phyloP scores from a whole-genome alignment of 2,329 filamentous ascomycete genomes.

The Colletotrichum sublineola region DNA sequence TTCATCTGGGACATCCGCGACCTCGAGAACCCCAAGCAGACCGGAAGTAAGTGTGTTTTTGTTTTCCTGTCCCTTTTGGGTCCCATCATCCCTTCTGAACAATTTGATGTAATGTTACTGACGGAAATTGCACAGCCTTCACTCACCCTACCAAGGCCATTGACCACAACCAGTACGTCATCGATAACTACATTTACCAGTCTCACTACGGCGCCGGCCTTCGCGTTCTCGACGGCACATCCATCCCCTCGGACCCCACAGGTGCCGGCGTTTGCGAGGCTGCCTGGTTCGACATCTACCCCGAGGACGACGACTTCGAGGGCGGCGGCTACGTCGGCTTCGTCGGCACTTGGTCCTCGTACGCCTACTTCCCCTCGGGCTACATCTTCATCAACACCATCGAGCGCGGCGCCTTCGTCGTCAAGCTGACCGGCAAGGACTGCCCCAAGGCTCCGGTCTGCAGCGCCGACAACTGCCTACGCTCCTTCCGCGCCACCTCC shows the following conservation, averaged over 20 bases:
- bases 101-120: conserved; percentile 40
- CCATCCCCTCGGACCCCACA: conserved; percentile 56
- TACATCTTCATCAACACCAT: conserved; percentile 66
- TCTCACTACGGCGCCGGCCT: conserved; percentile 65
- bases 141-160: conserved; percentile 57
- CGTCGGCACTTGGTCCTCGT: conserved; percentile 62
- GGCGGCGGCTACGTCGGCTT: conserved; percentile 56
- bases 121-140: conserved; percentile 54
- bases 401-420: conserved; percentile 63
- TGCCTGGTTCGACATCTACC: conserved; percentile 65
- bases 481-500: conserved; percentile 52
- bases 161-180: conserved; percentile 64
- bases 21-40: conserved; percentile 58
- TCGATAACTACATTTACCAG: conserved; percentile 61
- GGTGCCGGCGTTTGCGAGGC: conserved; percentile 61
- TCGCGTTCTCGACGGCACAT: conserved; percentile 54
- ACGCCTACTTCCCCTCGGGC: conserved; percentile 62
- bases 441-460: conserved; percentile 45
- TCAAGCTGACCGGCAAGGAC: conserved; percentile 53
- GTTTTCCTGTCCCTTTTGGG: not conserved
- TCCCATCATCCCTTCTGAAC: no score
- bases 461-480: conserved; percentile 55
- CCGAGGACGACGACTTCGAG: conserved; percentile 60
- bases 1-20: conserved; percentile 65
- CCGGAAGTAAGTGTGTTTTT: conserved; percentile 48